Evolutionary conservation across 2,329 filamentous ascomycete species (phyloP), one percentile per base, ranked within the genome.

Genomic region (Sodiomyces alkalinus): DNA sequence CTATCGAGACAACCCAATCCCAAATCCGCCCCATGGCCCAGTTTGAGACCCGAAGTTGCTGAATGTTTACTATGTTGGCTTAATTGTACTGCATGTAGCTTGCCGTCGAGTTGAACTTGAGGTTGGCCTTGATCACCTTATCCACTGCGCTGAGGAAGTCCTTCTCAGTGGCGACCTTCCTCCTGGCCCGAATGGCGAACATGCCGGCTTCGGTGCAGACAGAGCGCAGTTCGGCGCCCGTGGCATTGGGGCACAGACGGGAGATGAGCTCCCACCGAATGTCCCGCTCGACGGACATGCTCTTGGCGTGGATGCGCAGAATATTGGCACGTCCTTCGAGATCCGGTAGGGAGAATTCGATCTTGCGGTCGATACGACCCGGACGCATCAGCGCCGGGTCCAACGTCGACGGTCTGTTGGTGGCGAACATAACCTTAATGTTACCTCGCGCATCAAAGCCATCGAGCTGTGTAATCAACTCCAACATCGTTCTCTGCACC

Each of bases 61-160:
- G n/a, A n/a, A n/a, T n/a, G 6, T n/a, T n/a, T 17, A 16, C 19
- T 27, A 23, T 23, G 19, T 23, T 17, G 10, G 22, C 32, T 41
- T 92, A 96, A 59, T 98, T 98, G 69, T 98, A 98, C 62, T 96
- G 90, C 71, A 90, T 90, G 62, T 98, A 98, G 38, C 81, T 85
- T 27, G 90, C 87, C 34, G 90, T 98, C 33, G 81, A 92, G 72
- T 94, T 96, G 68, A 98, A 98, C 73, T 98, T 98, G 53, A 93
- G 65, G 58, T 96, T 94, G 44, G 81, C 86, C 71, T 94, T 93
- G 64, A 96, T 96, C 39, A 98, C 90, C 74, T 98, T 98, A 66
- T 98, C 90, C 36, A 98, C 90, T 3, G 90, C 87, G 33, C 82
- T 86, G 43, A 98, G 60, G 60, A 98, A 98, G 58, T 98, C 90